phyloP scores from a whole-genome alignment of 2,329 filamentous ascomycete genomes.

The Claviceps capensis region DNA sequence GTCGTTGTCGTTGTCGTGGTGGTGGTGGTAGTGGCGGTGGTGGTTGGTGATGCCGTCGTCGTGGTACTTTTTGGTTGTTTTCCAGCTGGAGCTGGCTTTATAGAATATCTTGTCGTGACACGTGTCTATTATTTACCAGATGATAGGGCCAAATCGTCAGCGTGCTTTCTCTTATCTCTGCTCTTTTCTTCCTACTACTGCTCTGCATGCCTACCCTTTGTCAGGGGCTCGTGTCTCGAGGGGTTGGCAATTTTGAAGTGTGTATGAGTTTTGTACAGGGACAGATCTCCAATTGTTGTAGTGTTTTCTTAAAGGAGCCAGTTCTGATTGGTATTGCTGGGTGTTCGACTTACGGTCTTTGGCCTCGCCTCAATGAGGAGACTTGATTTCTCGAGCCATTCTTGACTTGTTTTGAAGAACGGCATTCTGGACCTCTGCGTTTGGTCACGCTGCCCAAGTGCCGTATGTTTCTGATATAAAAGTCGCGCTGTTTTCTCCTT shows the following conservation, averaged over 20 bases:
- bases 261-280: too few relatives aligned
- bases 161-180: not conserved
- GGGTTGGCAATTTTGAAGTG: too few relatives aligned
- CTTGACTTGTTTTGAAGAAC: slow-evolving; percentile 69
- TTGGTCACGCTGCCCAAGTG: not conserved
- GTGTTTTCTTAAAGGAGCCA: too few relatives aligned
- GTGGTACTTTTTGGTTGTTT: slow-evolving; percentile 14
- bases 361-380: slow-evolving; percentile 79
- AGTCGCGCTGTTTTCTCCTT: not conserved
- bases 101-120: slow-evolving; percentile 86
- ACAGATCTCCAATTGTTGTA: too few relatives aligned
- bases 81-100: slow-evolving; percentile 32
- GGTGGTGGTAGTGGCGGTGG: too few relatives aligned
- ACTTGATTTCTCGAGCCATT: slow-evolving; percentile 81
- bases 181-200: not conserved
- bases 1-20: not conserved
- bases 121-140: slow-evolving; percentile 45
- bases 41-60: not conserved
- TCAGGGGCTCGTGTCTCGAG: too few relatives aligned
- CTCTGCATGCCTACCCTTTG: not conserved
- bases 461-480: not conserved
- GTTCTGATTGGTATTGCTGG: too few relatives aligned
- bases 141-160: slow-evolving; percentile 4
- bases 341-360: slow-evolving; percentile 48
- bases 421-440: slow-evolving; percentile 42